Evolutionary conservation across 495 filamentous ascomycete genomes (phyloP), one percentile per base, ranked within the genome.

Genomic region (Penicillium waksmanii): DNA sequence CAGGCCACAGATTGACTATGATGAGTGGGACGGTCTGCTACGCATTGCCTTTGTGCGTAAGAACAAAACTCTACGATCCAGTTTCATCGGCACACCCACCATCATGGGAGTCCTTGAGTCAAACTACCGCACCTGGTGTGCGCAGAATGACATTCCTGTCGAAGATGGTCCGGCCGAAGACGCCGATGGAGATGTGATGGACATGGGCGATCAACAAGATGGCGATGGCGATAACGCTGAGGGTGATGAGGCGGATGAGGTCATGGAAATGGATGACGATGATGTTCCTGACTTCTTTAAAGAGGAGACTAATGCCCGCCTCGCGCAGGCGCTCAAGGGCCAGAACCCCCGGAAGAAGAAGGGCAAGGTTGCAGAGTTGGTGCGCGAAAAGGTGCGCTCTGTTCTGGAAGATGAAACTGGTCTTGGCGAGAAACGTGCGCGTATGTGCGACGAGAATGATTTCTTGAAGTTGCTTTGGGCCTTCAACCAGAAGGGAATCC

Each of bases 21-120:
- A 96, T 50, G 94, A 98, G 74, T 97, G 93, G 86, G 94, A 98
- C 70, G 94, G 94, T 0, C 77, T 98, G 60, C 69, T 98, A 63
- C 73, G 94, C 50, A 87, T 98, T 36, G 87, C 83, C 51, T 98
- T 98, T 73, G 87, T 90, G 52, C 77, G 89, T 47, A 83, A 88
- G 66, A 90, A 90, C 63, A 88, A 88, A 71, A 96, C 92, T 11
- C 78, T 97, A 36, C 81, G 90, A 25, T 87, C 91, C 4, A 82
- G 79, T 43, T 93, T 91, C 68, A 81, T 97, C 44, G 86, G 87
- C 5, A 90, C 86, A 21, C 88, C 82, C 52, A 90, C 86, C 43
- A 88, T 97, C 17, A 82, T 97, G 75, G 82, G 85, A 46, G 84
- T 97, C 81, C 72, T 96, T 56, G 90, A 93, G 73, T 78, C 80